Evolutionary conservation across 768 basidiomycete species (phyloP).

Genomic region (Naganishia antarctica): DNA sequence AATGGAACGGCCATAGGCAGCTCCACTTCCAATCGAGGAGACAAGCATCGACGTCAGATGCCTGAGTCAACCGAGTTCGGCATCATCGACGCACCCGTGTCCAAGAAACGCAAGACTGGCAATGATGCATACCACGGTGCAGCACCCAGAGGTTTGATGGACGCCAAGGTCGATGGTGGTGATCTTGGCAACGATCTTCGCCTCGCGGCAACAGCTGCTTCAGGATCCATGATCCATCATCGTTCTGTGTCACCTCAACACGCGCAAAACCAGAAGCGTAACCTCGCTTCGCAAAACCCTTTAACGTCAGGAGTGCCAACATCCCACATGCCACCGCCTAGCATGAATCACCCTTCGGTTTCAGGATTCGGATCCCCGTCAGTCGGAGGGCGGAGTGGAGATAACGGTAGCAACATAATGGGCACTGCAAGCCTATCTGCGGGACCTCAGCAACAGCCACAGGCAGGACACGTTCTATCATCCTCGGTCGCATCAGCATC

Average conservation of each 20-base stretch:
- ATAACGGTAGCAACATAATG: not conserved
- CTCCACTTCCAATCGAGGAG: not conserved
- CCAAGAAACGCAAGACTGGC: constrained; percentile 14
- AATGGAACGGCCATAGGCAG: not conserved
- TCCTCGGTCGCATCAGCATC: not conserved
- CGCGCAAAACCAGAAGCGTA: not conserved
- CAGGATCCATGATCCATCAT: not conserved
- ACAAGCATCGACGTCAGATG: constrained; percentile 11
- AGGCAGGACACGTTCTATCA: not conserved
- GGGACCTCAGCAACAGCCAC: not conserved
- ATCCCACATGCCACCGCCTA: not conserved
- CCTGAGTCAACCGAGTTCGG: not conserved
- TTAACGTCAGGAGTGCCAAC: not conserved
- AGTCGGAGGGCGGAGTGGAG: not conserved
- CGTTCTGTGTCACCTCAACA: constrained; percentile 10
- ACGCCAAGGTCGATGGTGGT: constrained; percentile 11
- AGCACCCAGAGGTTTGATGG: constrained; percentile 8
- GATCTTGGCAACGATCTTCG: not conserved
- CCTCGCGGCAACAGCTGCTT: not conserved
- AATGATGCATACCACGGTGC: not conserved
- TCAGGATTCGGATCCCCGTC: not conserved
- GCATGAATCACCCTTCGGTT: not conserved
- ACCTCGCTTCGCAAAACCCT: not conserved
- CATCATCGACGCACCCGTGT: not conserved
- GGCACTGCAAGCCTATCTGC: constrained; percentile 2